phyloP scores from a whole-genome alignment of 441 rosid genomes.

The Erysimum pusillum region DNA sequence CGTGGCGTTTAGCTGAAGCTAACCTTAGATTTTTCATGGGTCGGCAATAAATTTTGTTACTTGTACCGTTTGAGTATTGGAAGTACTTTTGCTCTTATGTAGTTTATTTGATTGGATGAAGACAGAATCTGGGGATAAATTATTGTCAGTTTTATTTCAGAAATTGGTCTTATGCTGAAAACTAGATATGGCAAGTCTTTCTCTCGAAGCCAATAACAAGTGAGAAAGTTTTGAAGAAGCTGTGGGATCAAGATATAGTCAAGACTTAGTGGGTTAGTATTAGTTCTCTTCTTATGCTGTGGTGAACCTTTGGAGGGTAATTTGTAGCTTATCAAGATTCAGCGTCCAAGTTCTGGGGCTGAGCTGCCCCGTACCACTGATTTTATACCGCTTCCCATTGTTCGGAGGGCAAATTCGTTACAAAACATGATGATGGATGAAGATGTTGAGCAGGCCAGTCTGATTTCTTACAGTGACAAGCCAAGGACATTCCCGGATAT shows the following conservation, averaged over 20 bases:
- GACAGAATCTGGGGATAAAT: slow-evolving; percentile 18
- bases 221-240: slow-evolving; percentile 34
- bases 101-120: slow-evolving; percentile 6
- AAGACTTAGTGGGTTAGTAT: slow-evolving; percentile 14
- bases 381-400: slow-evolving; percentile 53
- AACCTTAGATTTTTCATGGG: not conserved
- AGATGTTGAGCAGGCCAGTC: slow-evolving; percentile 74
- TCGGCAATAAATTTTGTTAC: not conserved
- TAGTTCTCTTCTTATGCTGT: slow-evolving; percentile 32
- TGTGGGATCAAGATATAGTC: slow-evolving; percentile 21
- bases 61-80: not conserved
- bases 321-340: slow-evolving; percentile 56
- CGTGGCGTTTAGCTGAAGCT: slow-evolving; percentile 3
- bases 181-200: not conserved
- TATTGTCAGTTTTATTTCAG: slow-evolving; percentile 29
- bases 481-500: slow-evolving; percentile 86
- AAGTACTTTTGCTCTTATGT: not conserved
- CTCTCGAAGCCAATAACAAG: not conserved
- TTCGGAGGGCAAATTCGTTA: slow-evolving; percentile 61
- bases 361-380: slow-evolving; percentile 71
- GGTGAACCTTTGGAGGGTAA: slow-evolving; percentile 41
- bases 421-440: slow-evolving; percentile 81
- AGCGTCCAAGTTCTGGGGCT: slow-evolving; percentile 74
- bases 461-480: slow-evolving; percentile 76
- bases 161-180: not conserved